Evolutionary conservation across 2,329 filamentous ascomycete genomes (phyloP).

Genomic region (Pseudogymnoascus sp.): DNA sequence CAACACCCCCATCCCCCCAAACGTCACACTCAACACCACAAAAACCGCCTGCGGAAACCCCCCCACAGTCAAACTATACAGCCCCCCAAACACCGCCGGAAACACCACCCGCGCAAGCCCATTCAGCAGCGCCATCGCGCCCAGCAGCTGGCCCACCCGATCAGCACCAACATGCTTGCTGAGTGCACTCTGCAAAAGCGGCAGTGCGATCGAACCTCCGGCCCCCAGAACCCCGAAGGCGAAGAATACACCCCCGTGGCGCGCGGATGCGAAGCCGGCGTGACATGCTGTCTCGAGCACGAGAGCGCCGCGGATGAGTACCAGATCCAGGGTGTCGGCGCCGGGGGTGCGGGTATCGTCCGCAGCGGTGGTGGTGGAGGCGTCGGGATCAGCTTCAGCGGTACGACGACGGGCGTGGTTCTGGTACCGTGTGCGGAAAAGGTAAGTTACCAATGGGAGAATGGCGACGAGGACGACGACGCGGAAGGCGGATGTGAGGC

Average conservation of each 20-base stretch:
- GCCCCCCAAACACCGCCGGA: constrained; percentile 74
- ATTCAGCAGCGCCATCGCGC: constrained; percentile 78
- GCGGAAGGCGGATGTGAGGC: constrained; percentile 64
- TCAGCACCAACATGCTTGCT: constrained; percentile 87
- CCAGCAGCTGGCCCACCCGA: constrained; percentile 76
- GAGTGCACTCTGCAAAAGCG: constrained; percentile 72
- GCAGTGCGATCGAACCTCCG: constrained; percentile 75
- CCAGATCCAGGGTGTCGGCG: constrained; percentile 69
- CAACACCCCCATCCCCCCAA: constrained; percentile 54
- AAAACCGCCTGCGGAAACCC: constrained; percentile 77
- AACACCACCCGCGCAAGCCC: constrained; percentile 70
- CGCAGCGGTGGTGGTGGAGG: constrained; percentile 36
- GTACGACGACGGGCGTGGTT: constrained; percentile 45
- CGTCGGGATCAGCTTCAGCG: constrained; percentile 60
- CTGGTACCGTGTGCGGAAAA: constrained; percentile 48
- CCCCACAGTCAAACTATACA: constrained; percentile 75
- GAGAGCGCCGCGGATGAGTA: constrained; percentile 65
- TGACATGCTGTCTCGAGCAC: constrained; percentile 69
- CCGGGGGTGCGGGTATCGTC: constrained; percentile 36
- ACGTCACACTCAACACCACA: constrained; percentile 59
- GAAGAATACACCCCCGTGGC: constrained; percentile 56
- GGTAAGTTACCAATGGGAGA: constrained; percentile 67
- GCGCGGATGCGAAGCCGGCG: constrained; percentile 62
- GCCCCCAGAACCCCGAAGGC: constrained; percentile 63
- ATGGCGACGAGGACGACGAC: constrained; percentile 67